Evolutionary conservation across 148 eudicot genomes (phyloP), one percentile per base, ranked within the genome.

Genomic region (Rhododendron griersonianum): DNA sequence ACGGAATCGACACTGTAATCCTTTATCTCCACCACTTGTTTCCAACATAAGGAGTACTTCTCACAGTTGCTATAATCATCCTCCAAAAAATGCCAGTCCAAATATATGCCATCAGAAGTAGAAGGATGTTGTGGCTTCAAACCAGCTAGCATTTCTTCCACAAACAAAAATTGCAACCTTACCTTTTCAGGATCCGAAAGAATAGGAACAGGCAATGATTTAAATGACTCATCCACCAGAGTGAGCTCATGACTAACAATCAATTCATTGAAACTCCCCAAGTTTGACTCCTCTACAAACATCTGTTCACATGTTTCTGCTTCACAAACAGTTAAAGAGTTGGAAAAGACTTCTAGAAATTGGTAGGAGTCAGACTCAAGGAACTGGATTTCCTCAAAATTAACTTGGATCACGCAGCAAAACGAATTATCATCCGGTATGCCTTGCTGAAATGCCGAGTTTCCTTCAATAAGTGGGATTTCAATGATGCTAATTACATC

Each of bases 31-130:
- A 81, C 81, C 78, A 93, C 87, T 87, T 89, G 83, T 88, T 90
- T 93, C 92, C 89, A 84, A 88, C 88, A 88, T 82, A 87, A 87
- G 84, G 91, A 85, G 88, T 84, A 84, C 82, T 88, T 85, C 87
- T 83, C 87, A 80, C 77, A 81, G 82, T 81, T 90, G 87, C 89
- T 88, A 80, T 87, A 89, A 84, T 91, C 94, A 65, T 87, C 93
- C 86, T 89, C 95, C 76, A 95, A 63, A 25, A 93, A 80, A 81
- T 91, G 92, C 99, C 98, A 97, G 83, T 97, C 98, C 89, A 97
- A 92, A 91, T 97, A 97, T 78, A 97, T 93, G 86, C 90, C 93
- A 86, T 97, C 96, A 59, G 96, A 93, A 14, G 92, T 88, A 85
- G 95, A 94, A 59, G 91, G 82, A 71, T 93, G 89, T 78, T 90